Conservation (phyloP, 495 filamentous ascomycete species). For the Neurospora tetrasperma region DNA sequence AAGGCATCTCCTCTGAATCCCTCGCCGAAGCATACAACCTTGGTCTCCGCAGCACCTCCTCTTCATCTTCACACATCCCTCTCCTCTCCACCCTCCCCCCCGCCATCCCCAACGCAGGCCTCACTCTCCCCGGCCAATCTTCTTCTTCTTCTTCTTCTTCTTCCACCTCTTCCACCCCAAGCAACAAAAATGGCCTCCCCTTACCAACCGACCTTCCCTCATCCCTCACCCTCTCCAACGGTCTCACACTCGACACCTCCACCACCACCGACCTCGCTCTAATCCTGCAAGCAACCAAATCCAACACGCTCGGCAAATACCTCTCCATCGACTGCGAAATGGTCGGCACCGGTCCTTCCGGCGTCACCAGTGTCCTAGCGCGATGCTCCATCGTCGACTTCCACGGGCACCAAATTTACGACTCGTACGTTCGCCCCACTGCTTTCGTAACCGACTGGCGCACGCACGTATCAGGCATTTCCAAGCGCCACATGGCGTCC, state of each 20-base stretch:
- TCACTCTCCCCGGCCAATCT: slow-evolving; percentile 19
- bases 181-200: background rate
- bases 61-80: slow-evolving; percentile 8
- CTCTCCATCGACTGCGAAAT: slow-evolving; percentile 95
- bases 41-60: slow-evolving; percentile 19
- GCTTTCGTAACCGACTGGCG: slow-evolving; percentile 79
- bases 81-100: slow-evolving; percentile 3
- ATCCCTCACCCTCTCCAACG: background rate
- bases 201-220: background rate
- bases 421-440: slow-evolving; percentile 74
- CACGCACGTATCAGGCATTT: slow-evolving; percentile 73
- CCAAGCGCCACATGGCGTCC: slow-evolving; percentile 53
- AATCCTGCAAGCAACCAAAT: slow-evolving; percentile 3
- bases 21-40: slow-evolving; percentile 50
- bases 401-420: slow-evolving; percentile 81
- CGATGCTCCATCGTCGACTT: slow-evolving; percentile 85
- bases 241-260: background rate
- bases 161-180: background rate
- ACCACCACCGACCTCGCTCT: background rate
- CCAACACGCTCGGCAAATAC: slow-evolving; percentile 63
- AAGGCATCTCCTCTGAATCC: slow-evolving; percentile 51
- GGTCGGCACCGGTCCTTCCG: slow-evolving; percentile 75
- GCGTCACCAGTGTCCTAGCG: slow-evolving; percentile 44
- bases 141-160: background rate
- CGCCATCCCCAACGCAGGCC: slow-evolving; percentile 39